Evolutionary conservation across 257 asterid genomes (phyloP).

Genomic region (Solanum rostratum): DNA sequence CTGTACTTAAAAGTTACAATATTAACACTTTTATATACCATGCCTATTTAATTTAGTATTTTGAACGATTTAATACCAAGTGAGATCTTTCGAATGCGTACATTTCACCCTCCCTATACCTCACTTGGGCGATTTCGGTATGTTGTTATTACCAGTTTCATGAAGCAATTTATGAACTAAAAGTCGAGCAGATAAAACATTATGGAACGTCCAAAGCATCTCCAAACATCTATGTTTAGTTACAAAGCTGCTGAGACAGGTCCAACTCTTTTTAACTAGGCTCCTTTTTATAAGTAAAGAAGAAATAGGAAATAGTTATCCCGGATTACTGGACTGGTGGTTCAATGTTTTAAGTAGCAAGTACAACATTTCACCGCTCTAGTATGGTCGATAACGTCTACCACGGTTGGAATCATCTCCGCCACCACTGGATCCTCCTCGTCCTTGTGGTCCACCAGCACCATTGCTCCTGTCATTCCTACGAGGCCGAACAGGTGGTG

Average conservation of each 20-base stretch:
- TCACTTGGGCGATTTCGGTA: no score
- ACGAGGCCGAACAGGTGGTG: conserved; percentile 65
- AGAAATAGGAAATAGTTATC: background rate
- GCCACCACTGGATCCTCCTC: conserved; percentile 47
- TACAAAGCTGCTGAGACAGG: background rate
- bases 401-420: conserved; percentile 45
- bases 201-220: background rate
- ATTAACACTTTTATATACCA: no score
- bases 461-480: conserved; percentile 70
- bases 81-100: no score
- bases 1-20: no score
- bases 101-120: no score
- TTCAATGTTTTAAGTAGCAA: background rate
- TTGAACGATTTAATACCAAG: no score
- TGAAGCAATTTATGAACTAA: background rate
- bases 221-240: background rate
- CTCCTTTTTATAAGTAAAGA: background rate
- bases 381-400: conserved; percentile 82
- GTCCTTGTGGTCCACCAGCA: conserved; percentile 35
- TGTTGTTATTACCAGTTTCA: background rate
- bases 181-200: background rate
- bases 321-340: background rate
- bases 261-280: background rate
- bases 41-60: no score
- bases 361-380: conserved; percentile 9